Conservation (phyloP, 345 rosid species). For the Brassica cretica region DNA sequence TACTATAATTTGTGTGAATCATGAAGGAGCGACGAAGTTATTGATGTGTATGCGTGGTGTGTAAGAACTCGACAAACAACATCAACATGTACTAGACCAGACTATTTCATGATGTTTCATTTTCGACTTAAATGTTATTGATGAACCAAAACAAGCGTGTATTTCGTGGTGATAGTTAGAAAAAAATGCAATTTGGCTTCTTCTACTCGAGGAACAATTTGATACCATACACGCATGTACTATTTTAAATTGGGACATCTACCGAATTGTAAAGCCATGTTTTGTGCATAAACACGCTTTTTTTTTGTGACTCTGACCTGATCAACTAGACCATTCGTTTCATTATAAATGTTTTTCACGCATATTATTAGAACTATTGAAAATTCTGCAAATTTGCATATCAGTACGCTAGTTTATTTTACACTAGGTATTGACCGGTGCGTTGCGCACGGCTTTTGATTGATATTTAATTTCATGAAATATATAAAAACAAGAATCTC, state of each 20-base stretch:
- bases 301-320: not conserved
- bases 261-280: not conserved
- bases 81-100: not conserved
- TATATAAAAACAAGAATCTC: too few species aligned
- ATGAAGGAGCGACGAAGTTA: not conserved
- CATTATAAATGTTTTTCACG: not conserved
- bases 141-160: not conserved
- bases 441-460: too few species aligned
- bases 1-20: not conserved
- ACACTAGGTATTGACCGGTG: too few species aligned
- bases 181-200: constrained; percentile 8
- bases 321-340: not conserved
- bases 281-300: not conserved
- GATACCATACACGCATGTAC: not conserved
- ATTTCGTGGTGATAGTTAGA: not conserved
- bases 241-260: not conserved
- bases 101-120: not conserved
- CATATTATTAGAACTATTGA: not conserved
- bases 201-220: not conserved
- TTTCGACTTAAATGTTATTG: not conserved
- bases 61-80: not conserved
- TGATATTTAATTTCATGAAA: too few species aligned
- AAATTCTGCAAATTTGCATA: not conserved
- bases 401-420: not conserved
- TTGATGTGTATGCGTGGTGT: not conserved